Conservation (phyloP, 1,284 basidiomycete species). For the Naganishia liquefaciens region DNA sequence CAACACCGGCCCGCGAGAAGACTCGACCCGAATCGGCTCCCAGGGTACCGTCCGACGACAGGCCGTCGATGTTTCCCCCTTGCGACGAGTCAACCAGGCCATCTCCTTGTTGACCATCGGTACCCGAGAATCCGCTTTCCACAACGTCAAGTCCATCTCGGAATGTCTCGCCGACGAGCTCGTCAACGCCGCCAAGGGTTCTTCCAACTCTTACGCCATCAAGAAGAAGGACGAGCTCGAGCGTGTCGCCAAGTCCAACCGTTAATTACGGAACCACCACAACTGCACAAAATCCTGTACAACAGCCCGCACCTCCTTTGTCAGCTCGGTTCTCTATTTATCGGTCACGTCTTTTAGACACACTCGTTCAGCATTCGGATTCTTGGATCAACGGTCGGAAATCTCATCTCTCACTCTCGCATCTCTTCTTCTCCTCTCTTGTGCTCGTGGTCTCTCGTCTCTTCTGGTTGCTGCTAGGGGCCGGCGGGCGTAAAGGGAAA, state of each 20-base stretch:
- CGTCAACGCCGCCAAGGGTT: slow-evolving; percentile 99
- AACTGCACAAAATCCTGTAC: slow-evolving; percentile 6
- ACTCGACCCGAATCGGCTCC: slow-evolving; percentile 99
- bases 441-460: slow-evolving; percentile 6
- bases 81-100: slow-evolving; percentile 97
- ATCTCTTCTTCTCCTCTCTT: neutral
- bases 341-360: slow-evolving; percentile 3
- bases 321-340: slow-evolving; percentile 7
- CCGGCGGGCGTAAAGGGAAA: neutral
- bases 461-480: slow-evolving; percentile 5
- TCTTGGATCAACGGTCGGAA: neutral
- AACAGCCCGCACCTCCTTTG: slow-evolving; percentile 3
- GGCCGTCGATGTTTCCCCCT: slow-evolving; percentile 98
- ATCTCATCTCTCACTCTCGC: too few species aligned
- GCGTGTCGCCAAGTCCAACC: slow-evolving; percentile 99
- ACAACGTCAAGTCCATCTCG: slow-evolving; percentile 98
- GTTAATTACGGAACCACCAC: slow-evolving; percentile 60
- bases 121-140: slow-evolving; percentile 99
- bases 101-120: slow-evolving; percentile 57
- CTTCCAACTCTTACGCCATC: slow-evolving; percentile 88
- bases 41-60: slow-evolving; percentile 99
- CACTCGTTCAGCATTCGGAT: slow-evolving; percentile 6
- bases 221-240: slow-evolving; percentile 81
- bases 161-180: slow-evolving; percentile 99
- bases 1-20: slow-evolving; percentile 99